Evolutionary conservation across 1,284 basidiomycete species (phyloP).

Genomic region (Apiotrichum porosum): DNA sequence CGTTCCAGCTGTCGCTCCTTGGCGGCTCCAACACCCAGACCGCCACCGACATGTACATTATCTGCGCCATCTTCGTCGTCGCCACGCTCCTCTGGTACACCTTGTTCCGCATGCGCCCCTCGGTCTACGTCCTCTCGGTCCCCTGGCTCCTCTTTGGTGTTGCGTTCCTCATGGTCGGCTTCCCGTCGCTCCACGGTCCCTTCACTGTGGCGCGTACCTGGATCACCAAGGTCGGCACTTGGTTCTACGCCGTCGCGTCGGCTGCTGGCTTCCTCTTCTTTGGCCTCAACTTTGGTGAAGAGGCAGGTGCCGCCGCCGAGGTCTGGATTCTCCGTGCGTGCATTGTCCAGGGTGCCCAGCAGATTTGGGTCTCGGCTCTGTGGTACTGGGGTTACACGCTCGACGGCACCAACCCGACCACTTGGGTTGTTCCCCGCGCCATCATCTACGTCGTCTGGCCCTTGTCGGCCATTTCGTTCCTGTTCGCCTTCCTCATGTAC

Average conservation of each 20-base stretch:
- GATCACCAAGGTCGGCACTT: constrained; percentile 72
- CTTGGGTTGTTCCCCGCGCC: constrained; percentile 39
- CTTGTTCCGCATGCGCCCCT: constrained; percentile 82
- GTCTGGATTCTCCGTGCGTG: constrained; percentile 85
- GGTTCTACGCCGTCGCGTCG: constrained; percentile 79
- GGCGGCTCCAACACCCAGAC: constrained; percentile 78
- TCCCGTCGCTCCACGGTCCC: constrained; percentile 68
- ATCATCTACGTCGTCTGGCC: constrained; percentile 78
- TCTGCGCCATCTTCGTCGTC: constrained; percentile 76
- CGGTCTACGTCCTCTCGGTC: constrained; percentile 73
- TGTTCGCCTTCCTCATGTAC: constrained; percentile 75
- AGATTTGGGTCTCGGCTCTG: constrained; percentile 82
- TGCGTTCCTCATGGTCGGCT: constrained; percentile 82
- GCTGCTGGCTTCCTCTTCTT: constrained; percentile 87
- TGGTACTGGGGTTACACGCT: constrained; percentile 91
- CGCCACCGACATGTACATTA: constrained; percentile 77
- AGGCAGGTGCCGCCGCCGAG: constrained; percentile 87
- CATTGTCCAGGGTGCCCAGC: constrained; percentile 85
- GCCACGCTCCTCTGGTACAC: constrained; percentile 82
- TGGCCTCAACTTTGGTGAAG: constrained; percentile 91
- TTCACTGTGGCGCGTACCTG: constrained; percentile 61
- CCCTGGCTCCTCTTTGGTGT: constrained; percentile 86
- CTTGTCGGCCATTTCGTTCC: constrained; percentile 63
- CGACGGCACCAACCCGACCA: constrained; percentile 50
- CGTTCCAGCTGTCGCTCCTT: constrained; percentile 86